Evolutionary conservation across 495 filamentous ascomycete genomes (phyloP).

Genomic region (Penicillium manginii): DNA sequence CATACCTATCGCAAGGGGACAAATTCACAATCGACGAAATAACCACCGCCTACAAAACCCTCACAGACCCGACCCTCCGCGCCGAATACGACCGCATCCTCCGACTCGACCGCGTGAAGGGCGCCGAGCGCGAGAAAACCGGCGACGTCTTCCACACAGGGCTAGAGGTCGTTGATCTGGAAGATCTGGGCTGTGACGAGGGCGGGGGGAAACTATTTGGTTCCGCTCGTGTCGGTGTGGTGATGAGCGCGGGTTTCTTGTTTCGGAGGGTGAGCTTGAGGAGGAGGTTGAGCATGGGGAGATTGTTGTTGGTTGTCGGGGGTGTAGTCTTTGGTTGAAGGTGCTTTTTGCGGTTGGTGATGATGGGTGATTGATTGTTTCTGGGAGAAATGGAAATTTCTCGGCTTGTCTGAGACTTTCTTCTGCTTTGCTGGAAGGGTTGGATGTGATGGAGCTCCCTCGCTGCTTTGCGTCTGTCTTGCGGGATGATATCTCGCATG

Average conservation of each 20-base stretch:
- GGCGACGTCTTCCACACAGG: slow-evolving; percentile 62
- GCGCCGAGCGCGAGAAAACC: slow-evolving; percentile 30
- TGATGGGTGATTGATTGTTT: slow-evolving; percentile 14
- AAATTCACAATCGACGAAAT: slow-evolving; percentile 75
- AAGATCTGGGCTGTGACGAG: slow-evolving; percentile 68
- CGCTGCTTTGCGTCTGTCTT: background rate
- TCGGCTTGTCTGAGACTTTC: no score
- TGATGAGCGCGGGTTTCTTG: slow-evolving; percentile 69
- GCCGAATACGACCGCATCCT: slow-evolving; percentile 68
- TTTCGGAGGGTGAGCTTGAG: slow-evolving; percentile 73
- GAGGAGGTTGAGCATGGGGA: slow-evolving; percentile 65
- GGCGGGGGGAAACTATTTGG: slow-evolving; percentile 49
- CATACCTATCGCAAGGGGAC: background rate
- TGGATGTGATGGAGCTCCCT: background rate
- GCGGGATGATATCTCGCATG: no score
- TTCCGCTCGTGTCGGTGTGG: slow-evolving; percentile 80
- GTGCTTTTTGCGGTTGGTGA: slow-evolving; percentile 46
- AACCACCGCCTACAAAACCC: slow-evolving; percentile 70
- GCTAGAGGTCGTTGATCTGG: slow-evolving; percentile 80
- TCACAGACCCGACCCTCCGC: slow-evolving; percentile 61
- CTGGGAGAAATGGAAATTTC: background rate
- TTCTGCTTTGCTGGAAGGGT: no score
- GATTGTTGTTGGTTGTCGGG: slow-evolving; percentile 74
- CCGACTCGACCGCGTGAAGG: slow-evolving; percentile 37
- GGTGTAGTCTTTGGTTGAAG: slow-evolving; percentile 82